Evolutionary conservation across 768 basidiomycete species (phyloP).

Genomic region (Naganishia onofrii): DNA sequence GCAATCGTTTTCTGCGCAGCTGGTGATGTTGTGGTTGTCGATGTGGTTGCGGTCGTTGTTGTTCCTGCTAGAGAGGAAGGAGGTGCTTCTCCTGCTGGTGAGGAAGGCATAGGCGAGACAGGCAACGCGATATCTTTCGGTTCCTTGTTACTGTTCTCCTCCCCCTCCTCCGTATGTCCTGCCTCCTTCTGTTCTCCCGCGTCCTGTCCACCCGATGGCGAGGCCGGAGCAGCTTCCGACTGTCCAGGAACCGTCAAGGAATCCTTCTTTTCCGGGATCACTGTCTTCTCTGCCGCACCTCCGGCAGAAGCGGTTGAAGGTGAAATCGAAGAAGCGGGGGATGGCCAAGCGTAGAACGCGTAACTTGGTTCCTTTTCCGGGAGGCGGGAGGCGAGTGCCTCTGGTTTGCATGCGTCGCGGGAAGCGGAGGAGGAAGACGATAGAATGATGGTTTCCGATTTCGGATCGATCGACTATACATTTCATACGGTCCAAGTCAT

Average conservation of each 20-base stretch:
- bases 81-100: background rate
- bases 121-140: background rate
- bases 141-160: background rate
- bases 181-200: background rate
- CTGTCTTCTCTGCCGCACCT: slow-evolving; percentile 13
- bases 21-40: background rate
- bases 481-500: background rate
- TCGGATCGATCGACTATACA: slow-evolving; percentile 64
- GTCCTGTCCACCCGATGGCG: background rate
- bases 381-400: slow-evolving; percentile 39
- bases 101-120: background rate
- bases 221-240: background rate
- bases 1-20: slow-evolving; percentile 53
- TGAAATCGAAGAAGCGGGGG: slow-evolving; percentile 26
- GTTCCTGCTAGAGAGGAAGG: too few species aligned
- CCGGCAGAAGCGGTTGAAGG: too few species aligned
- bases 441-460: slow-evolving; percentile 63
- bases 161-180: too few species aligned
- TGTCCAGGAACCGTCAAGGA: background rate
- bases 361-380: slow-evolving; percentile 46
- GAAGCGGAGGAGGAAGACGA: slow-evolving; percentile 54
- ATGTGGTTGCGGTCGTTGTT: too few species aligned
- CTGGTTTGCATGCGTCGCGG: slow-evolving; percentile 41
- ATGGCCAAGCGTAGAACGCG: slow-evolving; percentile 50
- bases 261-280: slow-evolving; percentile 20